Percentiles rank a stretch among this genome's conserved stretches.
Evolutionary conservation across 140 eudicot genomes (phyloP).

Genomic region (Stevia rebaudiana): DNA sequence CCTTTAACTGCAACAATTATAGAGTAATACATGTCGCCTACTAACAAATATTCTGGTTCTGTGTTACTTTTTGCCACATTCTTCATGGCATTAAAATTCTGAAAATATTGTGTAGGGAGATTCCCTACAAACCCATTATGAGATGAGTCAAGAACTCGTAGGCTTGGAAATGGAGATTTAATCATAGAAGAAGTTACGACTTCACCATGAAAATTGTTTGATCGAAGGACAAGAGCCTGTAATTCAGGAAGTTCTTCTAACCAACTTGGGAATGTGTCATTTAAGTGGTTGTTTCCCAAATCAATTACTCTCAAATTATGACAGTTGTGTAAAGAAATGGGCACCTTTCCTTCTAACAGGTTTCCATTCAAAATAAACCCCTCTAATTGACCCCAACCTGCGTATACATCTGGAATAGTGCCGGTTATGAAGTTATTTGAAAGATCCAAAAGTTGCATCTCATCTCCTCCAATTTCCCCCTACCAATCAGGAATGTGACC

Average conservation of each 20-base stretch:
- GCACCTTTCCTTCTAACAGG: constrained; percentile 28
- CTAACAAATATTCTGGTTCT: background rate
- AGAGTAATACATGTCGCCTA: background rate
- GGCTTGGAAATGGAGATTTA: constrained; percentile 11
- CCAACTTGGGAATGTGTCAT: constrained; percentile 29
- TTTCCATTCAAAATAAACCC: constrained; percentile 27
- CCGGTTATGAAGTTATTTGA: constrained; percentile 24
- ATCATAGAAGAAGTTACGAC: background rate
- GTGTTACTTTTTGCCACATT: background rate
- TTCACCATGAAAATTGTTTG: constrained; percentile 23
- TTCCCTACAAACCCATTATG: constrained; percentile 28
- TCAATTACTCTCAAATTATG: constrained; percentile 27
- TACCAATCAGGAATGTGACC: constrained; percentile 27
- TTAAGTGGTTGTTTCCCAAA: constrained; percentile 32
- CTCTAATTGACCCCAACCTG: background rate
- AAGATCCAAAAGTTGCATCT: background rate
- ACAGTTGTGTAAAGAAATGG: constrained; percentile 26
- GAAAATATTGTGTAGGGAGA: constrained; percentile 17
- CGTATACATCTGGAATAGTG: constrained; percentile 19
- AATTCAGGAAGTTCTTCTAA: constrained; percentile 28
- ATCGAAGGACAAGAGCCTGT: constrained; percentile 30
- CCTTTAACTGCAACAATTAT: background rate
- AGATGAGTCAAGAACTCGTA: constrained; percentile 29
- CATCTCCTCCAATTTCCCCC: constrained; percentile 8
- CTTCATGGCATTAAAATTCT: constrained; percentile 23